Percentiles rank a stretch among this genome's conserved stretches.
Evolutionary conservation across 1,284 basidiomycete species (phyloP).

Genomic region (Papiliotrema nemorosa): DNA sequence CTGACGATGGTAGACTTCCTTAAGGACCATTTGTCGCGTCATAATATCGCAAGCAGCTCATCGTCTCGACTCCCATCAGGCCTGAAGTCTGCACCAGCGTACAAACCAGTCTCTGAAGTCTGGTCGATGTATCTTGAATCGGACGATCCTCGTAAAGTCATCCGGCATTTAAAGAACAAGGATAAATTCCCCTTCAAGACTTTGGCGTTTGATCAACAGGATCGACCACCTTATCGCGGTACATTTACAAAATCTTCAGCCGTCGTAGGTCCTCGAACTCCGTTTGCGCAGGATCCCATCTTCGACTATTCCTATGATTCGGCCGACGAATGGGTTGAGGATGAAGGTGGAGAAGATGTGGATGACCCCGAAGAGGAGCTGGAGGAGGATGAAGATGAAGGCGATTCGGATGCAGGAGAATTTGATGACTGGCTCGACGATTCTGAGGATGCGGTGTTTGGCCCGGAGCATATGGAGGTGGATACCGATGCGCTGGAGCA

Average conservation of each 20-base stretch:
- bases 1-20: conserved; percentile 24
- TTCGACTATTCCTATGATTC: conserved; percentile 50
- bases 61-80: conserved; percentile 17
- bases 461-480: conserved; percentile 7
- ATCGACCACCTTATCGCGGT: conserved; percentile 46
- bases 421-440: conserved; percentile 48
- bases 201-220: conserved; percentile 45
- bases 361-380: conserved; percentile 31
- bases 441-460: conserved; percentile 26
- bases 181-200: conserved; percentile 45
- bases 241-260: conserved; percentile 39
- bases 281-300: conserved; percentile 45
- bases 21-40: conserved; percentile 24
- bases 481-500: conserved; percentile 11
- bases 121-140: conserved; percentile 40
- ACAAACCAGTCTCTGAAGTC: conserved; percentile 36
- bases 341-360: conserved; percentile 45
- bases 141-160: conserved; percentile 41
- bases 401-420: conserved; percentile 38
- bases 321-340: conserved; percentile 49
- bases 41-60: conserved; percentile 6
- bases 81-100: conserved; percentile 35
- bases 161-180: conserved; percentile 33
- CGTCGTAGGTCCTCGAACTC: conserved; percentile 46
- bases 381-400: conserved; percentile 35